Percentiles rank a stretch among this genome's conserved stretches.
phyloP scores from a whole-genome alignment of 2,329 filamentous ascomycete genomes.

The Verticillium tricorpus region DNA sequence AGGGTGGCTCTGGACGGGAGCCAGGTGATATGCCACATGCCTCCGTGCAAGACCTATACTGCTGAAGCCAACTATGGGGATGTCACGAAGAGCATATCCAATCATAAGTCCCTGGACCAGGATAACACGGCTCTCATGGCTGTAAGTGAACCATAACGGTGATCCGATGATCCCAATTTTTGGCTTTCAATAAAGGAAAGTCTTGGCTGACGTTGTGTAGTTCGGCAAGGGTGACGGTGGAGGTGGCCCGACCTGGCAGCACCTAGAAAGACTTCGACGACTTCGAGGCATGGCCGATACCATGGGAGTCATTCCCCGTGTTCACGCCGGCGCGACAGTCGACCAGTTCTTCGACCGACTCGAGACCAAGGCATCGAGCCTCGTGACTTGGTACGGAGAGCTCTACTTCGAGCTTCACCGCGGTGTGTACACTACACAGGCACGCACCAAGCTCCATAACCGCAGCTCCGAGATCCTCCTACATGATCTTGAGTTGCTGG shows the following conservation, averaged over 20 bases:
- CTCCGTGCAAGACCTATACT: slow-evolving; percentile 62
- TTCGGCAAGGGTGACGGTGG: slow-evolving; percentile 68
- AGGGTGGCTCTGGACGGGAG: slow-evolving; percentile 60
- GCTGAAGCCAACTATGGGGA: slow-evolving; percentile 63
- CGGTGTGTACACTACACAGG: slow-evolving; percentile 65
- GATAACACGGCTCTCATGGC: slow-evolving; percentile 58
- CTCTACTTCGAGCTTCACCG: slow-evolving; percentile 66
- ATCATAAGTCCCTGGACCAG: slow-evolving; percentile 64
- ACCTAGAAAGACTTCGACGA: slow-evolving; percentile 62
- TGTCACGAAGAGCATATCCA: slow-evolving; percentile 57
- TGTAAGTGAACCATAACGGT: slow-evolving; percentile 25
- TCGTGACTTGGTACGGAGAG: slow-evolving; percentile 67
- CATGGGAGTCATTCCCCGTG: slow-evolving; percentile 51
- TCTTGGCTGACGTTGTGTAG: neutral
- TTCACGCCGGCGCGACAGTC: slow-evolving; percentile 59
- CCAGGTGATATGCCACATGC: slow-evolving; percentile 67
- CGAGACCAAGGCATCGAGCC: slow-evolving; percentile 54
- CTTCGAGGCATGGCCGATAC: slow-evolving; percentile 61
- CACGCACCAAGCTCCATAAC: slow-evolving; percentile 66
- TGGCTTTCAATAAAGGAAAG: too few relatives aligned
- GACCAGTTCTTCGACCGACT: slow-evolving; percentile 63
- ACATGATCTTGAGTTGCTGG: slow-evolving; percentile 61
- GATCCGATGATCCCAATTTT: too few relatives aligned
- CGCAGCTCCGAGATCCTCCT: slow-evolving; percentile 58
- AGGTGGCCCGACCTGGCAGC: slow-evolving; percentile 61